Evolutionary conservation across 352 stramenopile genomes (phyloP), one percentile per base, ranked within the genome.

Genomic region (Blastocystis sp.): DNA sequence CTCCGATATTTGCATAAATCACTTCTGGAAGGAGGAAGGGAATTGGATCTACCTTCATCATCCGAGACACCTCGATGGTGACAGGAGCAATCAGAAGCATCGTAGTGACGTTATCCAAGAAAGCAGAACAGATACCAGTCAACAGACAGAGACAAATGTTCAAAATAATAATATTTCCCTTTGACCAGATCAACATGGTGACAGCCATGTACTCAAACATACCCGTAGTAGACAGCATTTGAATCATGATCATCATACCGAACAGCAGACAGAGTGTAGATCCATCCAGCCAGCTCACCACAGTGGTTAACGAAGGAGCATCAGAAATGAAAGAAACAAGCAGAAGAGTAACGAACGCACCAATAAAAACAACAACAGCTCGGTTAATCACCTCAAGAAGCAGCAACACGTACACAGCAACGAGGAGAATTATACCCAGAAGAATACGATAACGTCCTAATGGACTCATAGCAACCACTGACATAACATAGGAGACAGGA

Each of bases 241-340:
- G 91, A 11, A 93, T 91, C 43, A 93, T 87, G 41, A 93, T 79
- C 92, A 93, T 93, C 92, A 93, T 93, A 43, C 92, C 92, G 82
- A 93, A 93, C 24, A 93, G 90, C 4, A 93, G 87, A 26, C 89
- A 91, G 8, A 93, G 78, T 0, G 92, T 93, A 20, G 53, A 75
- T 18, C 26, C 68, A 41, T 91, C 90, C 82, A 91, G 91, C 90
- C 90, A 91, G 34, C 64, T 43, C n/a, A 91, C 41, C 45, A 76
- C 79, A n/a, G 69, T 79, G 24, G 90, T 34, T 37, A 93, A 91
- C 56, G 66, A 85, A 62, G 92, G 91, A 0, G 89, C 90, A 30
- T 93, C 63, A 3, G 45, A 56, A 64, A 93, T 91, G 3, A 93
- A 65, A 50, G 92, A 91, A 37, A 93, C 90, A 37, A 92, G 91